phyloP scores from a whole-genome alignment of 139 green algal genomes.

The Chlamydomonas eustigma region DNA sequence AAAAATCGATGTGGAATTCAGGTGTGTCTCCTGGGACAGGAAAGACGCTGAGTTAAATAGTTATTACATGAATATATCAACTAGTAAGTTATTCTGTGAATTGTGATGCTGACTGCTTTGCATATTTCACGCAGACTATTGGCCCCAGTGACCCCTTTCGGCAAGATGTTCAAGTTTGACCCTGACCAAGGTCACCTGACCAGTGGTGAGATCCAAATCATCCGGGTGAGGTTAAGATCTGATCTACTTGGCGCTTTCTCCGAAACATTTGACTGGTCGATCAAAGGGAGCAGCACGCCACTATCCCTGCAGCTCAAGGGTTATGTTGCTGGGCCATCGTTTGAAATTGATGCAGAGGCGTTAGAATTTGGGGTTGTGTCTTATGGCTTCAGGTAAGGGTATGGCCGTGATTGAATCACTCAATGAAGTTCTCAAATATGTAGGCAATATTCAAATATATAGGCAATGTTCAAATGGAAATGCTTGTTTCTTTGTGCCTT shows the following conservation, averaged over 20 bases:
- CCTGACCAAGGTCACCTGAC: constrained; percentile 50
- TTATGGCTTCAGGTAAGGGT: constrained; percentile 77
- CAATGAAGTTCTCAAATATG: too few species aligned
- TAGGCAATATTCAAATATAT: too few species aligned
- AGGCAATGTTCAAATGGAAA: too few species aligned
- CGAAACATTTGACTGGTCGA: constrained; percentile 60
- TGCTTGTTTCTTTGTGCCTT: too few species aligned
- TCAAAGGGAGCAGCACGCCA: constrained; percentile 47
- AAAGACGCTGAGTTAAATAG: too few species aligned
- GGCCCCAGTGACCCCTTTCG: constrained; percentile 43
- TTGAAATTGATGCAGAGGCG: constrained; percentile 46
- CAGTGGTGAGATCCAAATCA: constrained; percentile 40
- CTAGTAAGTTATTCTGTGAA: not conserved
- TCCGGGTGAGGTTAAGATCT: constrained; percentile 56
- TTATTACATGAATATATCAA: too few species aligned
- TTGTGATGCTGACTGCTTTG: constrained; percentile 8
- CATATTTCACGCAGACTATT: constrained; percentile 33
- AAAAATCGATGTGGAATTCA: constrained; percentile 54
- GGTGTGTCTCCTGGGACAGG: not conserved
- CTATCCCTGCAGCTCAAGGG: constrained; percentile 68
- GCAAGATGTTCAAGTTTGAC: constrained; percentile 69
- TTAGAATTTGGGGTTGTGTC: constrained; percentile 71
- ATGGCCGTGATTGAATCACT: too few species aligned
- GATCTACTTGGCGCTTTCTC: constrained; percentile 68
- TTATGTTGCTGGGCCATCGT: constrained; percentile 62